Percentiles rank a stretch among this genome's conserved stretches.
These are phyloP conservation scores for Glaciozyma antarctica DNA, from an alignment of 768 basidiomycete genomes.

Conservation along the genomic window DNA sequence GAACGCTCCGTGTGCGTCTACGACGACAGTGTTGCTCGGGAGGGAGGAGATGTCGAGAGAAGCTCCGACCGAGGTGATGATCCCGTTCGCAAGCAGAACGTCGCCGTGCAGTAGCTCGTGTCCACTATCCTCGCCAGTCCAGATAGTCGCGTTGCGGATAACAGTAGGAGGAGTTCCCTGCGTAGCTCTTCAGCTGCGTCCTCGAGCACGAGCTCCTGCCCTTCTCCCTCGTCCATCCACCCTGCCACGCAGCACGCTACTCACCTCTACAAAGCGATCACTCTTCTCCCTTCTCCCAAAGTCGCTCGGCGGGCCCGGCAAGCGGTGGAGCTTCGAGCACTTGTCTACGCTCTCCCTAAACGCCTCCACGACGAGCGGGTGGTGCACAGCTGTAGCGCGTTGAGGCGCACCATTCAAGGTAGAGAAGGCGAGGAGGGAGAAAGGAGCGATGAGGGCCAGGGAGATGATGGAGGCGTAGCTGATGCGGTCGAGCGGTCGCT, in stretches of 20 bases:
- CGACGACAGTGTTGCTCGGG: conserved; percentile 56
- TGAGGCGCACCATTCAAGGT: neutral
- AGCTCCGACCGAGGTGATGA: conserved; percentile 52
- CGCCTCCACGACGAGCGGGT: neutral
- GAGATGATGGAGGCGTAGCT: neutral
- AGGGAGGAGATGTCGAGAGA: conserved; percentile 45
- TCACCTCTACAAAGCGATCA: neutral
- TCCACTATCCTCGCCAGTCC: conserved; percentile 61
- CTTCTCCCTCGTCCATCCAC: neutral
- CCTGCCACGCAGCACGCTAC: neutral
- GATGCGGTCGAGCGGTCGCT: neutral
- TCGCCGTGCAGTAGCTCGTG: conserved; percentile 50
- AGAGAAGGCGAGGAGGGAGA: neutral
- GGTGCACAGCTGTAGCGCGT: neutral
- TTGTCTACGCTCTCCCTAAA: neutral
- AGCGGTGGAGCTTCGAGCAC: neutral
- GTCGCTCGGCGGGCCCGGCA: neutral
- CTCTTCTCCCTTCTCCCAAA: neutral
- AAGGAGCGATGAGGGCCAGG: neutral
- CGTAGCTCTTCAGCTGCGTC: neutral
- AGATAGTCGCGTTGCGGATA: conserved; percentile 62
- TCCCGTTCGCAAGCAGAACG: conserved; percentile 54
- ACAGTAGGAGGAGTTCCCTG: conserved; percentile 49
- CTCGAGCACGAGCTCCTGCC: neutral
- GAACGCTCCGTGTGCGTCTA: conserved; percentile 56